Conservation (phyloP, 2,329 filamentous ascomycete species). For the Basipetospora chlamydospora region DNA sequence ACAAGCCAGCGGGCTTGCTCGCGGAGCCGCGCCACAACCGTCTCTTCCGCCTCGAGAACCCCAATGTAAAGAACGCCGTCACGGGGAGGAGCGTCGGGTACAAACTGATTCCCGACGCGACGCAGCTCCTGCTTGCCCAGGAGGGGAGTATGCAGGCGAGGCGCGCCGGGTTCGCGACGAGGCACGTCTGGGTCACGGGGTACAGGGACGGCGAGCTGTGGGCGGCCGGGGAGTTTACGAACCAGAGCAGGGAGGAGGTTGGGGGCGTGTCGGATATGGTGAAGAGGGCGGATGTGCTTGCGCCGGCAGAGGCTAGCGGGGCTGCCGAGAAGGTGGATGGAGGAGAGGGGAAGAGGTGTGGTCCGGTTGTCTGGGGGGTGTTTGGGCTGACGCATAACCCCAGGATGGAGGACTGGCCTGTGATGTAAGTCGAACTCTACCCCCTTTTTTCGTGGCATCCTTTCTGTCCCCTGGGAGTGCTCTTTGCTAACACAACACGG, state of each 20-base stretch:
- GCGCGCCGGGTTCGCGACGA: constrained; percentile 29
- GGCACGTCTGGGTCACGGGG: constrained; percentile 34
- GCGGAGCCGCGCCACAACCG: constrained; percentile 38
- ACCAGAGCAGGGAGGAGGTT: constrained; percentile 27
- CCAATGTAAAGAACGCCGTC: constrained; percentile 26
- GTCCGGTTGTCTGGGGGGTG: constrained; percentile 29
- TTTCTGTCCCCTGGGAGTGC: too few relatives aligned
- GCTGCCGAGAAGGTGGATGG: constrained; percentile 4
- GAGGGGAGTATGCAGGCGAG: constrained; percentile 25
- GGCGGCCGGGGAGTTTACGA: constrained; percentile 36
- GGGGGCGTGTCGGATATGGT: constrained; percentile 33
- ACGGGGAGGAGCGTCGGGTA: constrained; percentile 35
- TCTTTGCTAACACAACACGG: too few relatives aligned
- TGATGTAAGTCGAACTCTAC: constrained; percentile 26
- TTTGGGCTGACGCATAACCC: constrained; percentile 35
- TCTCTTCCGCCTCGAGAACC: constrained; percentile 33
- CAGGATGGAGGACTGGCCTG: constrained; percentile 33
- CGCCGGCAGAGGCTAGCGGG: constrained; percentile 7
- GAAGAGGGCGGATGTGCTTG: constrained; percentile 15
- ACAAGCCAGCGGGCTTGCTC: constrained; percentile 31
- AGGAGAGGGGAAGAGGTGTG: constrained; percentile 12
- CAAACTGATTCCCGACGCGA: constrained; percentile 29
- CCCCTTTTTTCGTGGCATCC: neutral
- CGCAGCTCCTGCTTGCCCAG: constrained; percentile 32
- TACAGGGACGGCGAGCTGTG: constrained; percentile 34